Conservation (phyloP, 2,329 filamentous ascomycete species). For the Alternaria angustiovoidea region DNA sequence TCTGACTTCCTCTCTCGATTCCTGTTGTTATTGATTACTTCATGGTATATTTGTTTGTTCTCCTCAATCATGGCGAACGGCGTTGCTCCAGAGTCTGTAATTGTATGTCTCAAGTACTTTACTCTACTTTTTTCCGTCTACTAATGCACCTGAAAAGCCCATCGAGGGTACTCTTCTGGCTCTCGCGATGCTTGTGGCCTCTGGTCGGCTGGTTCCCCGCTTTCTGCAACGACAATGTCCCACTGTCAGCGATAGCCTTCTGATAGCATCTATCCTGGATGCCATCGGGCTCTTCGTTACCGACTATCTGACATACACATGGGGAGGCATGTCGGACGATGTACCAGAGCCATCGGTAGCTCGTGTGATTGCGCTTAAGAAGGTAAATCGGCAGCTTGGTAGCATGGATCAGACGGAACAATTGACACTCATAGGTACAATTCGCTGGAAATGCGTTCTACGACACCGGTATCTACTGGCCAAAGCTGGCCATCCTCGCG, state of each 20-base stretch:
- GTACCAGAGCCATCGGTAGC: conserved; percentile 15
- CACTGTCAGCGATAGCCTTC: conserved; percentile 26
- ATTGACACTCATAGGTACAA: conserved; percentile 18
- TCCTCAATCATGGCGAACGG: conserved; percentile 11
- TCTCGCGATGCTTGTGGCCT: conserved; percentile 24
- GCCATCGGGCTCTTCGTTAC: conserved; percentile 28
- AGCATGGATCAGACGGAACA: not conserved
- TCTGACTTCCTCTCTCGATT: not conserved
- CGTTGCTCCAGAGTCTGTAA: conserved; percentile 18
- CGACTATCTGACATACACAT: conserved; percentile 29
- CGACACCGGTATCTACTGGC: conserved; percentile 29
- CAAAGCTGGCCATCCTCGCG: conserved; percentile 27
- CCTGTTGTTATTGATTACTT: not conserved
- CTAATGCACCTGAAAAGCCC: conserved; percentile 19
- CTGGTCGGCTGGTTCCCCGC: conserved; percentile 26
- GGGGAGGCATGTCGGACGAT: conserved; percentile 28
- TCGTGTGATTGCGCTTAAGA: conserved; percentile 24
- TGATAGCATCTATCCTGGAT: conserved; percentile 28
- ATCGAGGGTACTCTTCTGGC: conserved; percentile 22
- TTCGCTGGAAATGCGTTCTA: conserved; percentile 31
- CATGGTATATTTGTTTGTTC: not conserved
- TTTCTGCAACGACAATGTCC: conserved; percentile 22
- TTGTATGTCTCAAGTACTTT: conserved; percentile 14
- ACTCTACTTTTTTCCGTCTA: not conserved
- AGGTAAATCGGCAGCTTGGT: conserved; percentile 11